Evolutionary conservation across 129 eudicot genomes (phyloP).

Genomic region (Chrysanthemum lavandulifolium): DNA sequence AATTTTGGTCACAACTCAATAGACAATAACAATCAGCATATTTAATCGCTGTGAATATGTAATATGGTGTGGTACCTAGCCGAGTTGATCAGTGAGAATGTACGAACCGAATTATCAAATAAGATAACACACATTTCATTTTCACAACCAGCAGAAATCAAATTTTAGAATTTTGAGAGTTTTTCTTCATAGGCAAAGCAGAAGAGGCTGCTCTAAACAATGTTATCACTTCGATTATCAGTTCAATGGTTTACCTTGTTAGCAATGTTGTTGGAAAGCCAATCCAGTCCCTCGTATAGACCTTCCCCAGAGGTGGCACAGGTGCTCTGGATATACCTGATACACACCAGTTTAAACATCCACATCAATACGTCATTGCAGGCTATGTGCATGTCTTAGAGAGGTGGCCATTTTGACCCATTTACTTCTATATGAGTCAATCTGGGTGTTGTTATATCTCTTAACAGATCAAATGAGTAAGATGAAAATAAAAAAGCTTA

Average conservation of each 20-base stretch:
- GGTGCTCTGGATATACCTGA: constrained; percentile 66
- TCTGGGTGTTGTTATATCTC: not conserved
- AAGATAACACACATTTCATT: not conserved
- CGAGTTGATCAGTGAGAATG: too few species aligned
- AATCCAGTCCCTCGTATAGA: constrained; percentile 56
- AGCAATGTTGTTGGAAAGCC: constrained; percentile 64
- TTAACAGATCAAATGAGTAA: not conserved
- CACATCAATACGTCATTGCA: not conserved
- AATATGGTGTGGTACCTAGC: too few species aligned
- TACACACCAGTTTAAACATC: not conserved
- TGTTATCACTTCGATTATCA: not conserved
- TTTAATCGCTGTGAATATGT: not conserved
- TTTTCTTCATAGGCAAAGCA: too few species aligned
- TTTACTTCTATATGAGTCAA: not conserved
- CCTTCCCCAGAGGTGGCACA: constrained; percentile 67
- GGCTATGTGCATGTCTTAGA: not conserved
- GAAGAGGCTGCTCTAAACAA: not conserved
- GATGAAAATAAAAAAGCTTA: not conserved
- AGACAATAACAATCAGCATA: not conserved
- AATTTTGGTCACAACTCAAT: not conserved
- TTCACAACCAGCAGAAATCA: not conserved
- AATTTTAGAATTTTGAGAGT: not conserved
- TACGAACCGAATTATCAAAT: too few species aligned
- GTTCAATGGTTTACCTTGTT: constrained; percentile 39
- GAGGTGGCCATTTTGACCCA: not conserved